Percentiles rank a stretch among this genome's conserved stretches.
Evolutionary conservation across 192 early-diverging fungal genomes (phyloP).

Genomic region (Rhizophlyctis rosea): DNA sequence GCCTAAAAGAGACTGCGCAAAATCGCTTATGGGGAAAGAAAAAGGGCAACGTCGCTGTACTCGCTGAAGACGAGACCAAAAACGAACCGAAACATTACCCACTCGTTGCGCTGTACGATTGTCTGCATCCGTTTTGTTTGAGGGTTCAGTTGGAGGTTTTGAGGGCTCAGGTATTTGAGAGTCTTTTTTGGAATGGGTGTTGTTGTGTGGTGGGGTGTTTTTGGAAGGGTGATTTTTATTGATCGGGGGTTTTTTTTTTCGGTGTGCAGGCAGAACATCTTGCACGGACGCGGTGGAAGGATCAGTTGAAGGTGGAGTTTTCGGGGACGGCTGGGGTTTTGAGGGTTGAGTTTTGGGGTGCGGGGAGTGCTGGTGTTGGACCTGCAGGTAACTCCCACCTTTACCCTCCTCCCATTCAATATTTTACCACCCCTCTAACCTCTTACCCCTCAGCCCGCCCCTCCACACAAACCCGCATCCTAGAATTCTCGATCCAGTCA

Average conservation of each 20-base stretch:
- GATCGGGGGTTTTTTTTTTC: background rate
- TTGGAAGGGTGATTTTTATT: background rate
- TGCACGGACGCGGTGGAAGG: conserved; percentile 25
- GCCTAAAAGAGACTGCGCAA: too few relatives aligned
- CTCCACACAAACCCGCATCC: too few relatives aligned
- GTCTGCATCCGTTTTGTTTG: conserved; percentile 65
- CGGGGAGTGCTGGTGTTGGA: too few relatives aligned
- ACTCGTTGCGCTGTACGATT: conserved; percentile 71
- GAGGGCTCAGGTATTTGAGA: conserved; percentile 15
- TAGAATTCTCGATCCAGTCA: too few relatives aligned
- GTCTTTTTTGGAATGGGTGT: too few relatives aligned
- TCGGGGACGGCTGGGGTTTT: background rate
- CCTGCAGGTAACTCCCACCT: too few relatives aligned
- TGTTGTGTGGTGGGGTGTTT: background rate
- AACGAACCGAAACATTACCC: conserved; percentile 38
- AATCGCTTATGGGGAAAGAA: too few relatives aligned
- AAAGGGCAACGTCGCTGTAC: conserved; percentile 1
- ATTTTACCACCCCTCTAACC: too few relatives aligned
- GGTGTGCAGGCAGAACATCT: conserved; percentile 11
- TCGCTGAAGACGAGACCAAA: background rate
- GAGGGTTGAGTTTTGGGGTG: background rate
- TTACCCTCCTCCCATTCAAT: too few relatives aligned
- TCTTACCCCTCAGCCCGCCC: too few relatives aligned
- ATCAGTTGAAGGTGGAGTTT: conserved; percentile 12
- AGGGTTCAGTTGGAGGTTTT: conserved; percentile 69